Conservation (phyloP, 164 flowering plant genomes). For the Malania oleifera region DNA sequence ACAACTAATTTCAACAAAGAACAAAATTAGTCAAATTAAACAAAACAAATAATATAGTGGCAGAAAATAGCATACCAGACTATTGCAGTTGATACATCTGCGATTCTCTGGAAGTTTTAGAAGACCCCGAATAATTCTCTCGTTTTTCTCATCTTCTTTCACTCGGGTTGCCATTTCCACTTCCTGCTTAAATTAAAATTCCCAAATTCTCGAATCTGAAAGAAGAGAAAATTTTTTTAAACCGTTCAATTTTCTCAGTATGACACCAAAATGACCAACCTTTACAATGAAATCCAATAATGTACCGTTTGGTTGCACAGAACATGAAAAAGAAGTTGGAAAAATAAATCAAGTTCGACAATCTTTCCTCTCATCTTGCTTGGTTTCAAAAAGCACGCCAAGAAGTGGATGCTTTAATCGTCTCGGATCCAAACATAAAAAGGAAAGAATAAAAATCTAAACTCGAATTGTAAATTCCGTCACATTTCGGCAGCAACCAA, state of each 20-base stretch:
- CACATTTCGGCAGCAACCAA: slow-evolving; percentile 1
- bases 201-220: not conserved
- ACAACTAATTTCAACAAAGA: not conserved
- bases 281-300: not conserved
- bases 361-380: not conserved
- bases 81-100: slow-evolving; percentile 82
- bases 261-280: not conserved
- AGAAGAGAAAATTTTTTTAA: not conserved
- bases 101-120: slow-evolving; percentile 73
- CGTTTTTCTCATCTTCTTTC: slow-evolving; percentile 92
- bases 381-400: not conserved
- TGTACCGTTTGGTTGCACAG: not conserved
- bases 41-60: slow-evolving; percentile 3
- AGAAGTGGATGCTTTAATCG: too few species aligned
- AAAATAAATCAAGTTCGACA: not conserved
- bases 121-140: slow-evolving; percentile 76
- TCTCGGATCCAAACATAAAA: not conserved
- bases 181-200: slow-evolving; percentile 6
- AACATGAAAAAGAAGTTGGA: not conserved
- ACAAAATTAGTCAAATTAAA: not conserved
- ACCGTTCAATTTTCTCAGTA: not conserved
- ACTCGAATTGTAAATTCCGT: too few species aligned
- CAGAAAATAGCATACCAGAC: slow-evolving; percentile 49
- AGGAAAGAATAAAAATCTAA: too few species aligned
- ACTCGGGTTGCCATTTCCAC: slow-evolving; percentile 64